Conservation (phyloP, 176 grass and related monocot species). For the Typha latifolia region DNA sequence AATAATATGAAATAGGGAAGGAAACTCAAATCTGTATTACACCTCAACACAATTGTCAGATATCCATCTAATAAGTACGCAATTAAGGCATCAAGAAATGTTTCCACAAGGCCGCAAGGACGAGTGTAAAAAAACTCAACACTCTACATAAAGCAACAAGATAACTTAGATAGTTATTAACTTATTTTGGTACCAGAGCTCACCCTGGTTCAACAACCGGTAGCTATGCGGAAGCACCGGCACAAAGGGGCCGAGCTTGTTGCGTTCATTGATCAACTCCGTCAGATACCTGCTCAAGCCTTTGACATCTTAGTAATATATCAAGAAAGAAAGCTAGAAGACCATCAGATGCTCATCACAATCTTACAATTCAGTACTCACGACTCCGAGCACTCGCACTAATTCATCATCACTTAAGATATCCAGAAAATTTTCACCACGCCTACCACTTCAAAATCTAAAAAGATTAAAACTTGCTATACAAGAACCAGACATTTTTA, state of each 20-base stretch:
- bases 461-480: too few relatives aligned
- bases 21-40: background rate
- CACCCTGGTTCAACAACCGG: conserved; percentile 86
- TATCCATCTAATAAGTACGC: background rate
- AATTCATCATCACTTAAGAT: too few relatives aligned
- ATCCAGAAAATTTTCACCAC: too few relatives aligned
- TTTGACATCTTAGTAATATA: background rate
- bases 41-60: background rate
- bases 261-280: conserved; percentile 74
- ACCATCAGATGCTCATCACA: conserved; percentile 1
- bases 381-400: too few relatives aligned
- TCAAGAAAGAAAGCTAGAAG: background rate
- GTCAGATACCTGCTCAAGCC: conserved; percentile 68
- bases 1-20: too few relatives aligned
- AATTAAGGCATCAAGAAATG: conserved; percentile 4
- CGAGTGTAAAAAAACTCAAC: background rate
- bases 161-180: background rate
- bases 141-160: background rate
- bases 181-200: conserved; percentile 21
- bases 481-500: too few relatives aligned
- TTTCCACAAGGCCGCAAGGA: conserved; percentile 18
- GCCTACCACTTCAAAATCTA: too few relatives aligned
- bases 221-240: conserved; percentile 66
- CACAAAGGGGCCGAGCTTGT: conserved; percentile 81
- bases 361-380: background rate